Base-by-base conservation (phyloP, 495 filamentous ascomycete genomes). In the Penicillium crystallinum region DNA sequence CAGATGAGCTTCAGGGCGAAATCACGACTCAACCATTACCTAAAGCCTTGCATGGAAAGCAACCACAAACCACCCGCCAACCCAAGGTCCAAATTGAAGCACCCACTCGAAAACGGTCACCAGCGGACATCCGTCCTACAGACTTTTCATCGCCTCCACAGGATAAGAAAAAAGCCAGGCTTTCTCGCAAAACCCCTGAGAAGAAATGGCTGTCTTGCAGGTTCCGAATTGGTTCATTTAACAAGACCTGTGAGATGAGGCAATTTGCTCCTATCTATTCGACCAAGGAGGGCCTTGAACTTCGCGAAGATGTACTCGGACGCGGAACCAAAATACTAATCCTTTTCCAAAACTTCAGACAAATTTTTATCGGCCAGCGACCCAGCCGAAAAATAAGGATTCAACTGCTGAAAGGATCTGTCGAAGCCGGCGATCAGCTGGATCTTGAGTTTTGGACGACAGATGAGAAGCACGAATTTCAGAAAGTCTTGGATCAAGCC, bases 1-100 rank as follows among this genome's bases (percentile, higher is more conserved):
- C 70, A 2, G 76, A 78, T 61, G 74, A 75, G 49, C 50, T 78
- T 1, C 74, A 77, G 40, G 70, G 66, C 5, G 73, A 62, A 10
- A 65, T 61, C 34, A 72, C 70, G 0, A 68, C 70, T 39, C 39
- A 46, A 6, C 59, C 60, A 34, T 22, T 57, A n/a, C 64, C 60
- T 1, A 59, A 40, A 17, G 29, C 38, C 21, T 42, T 63, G 7
- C 17, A 27, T 30, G 39, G 15, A 29, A 53, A 43, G 21, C 43
- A 44, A 17, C 39, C 34, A 15, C 48, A 31, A 21, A 14, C 39
- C 39, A 52, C 17, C 5, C 30, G 17, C 4, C 30, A 51, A n/a
- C 4, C 35, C 22, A 50, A 50, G 21, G 34, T 18, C 22, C 44
- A 49, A 17, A 4, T 54, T 34, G 37, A 50, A 25, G 11, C 42